Evolutionary conservation across 1,284 basidiomycete species (phyloP).

Genomic region (Heimioporus retisporus): DNA sequence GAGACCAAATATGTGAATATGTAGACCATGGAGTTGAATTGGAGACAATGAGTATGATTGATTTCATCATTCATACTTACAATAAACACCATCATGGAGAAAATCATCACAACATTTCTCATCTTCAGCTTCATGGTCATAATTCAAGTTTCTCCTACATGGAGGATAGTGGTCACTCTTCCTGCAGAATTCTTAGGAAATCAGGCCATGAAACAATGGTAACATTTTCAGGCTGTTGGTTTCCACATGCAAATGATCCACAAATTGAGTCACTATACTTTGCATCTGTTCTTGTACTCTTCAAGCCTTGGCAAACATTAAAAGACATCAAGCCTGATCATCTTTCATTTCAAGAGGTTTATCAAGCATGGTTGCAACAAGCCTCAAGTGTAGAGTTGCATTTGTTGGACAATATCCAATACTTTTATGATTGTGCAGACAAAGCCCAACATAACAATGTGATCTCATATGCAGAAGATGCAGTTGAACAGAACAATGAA

Average conservation of each 20-base stretch:
- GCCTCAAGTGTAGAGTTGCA: no score
- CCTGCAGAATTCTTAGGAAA: background rate
- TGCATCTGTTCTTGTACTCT: background rate
- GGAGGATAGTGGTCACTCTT: background rate
- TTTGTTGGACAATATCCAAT: background rate
- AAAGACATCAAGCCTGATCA: background rate
- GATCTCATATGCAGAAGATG: no score
- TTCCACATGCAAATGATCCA: background rate
- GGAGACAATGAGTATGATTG: background rate
- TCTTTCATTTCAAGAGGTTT: background rate
- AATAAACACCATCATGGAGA: background rate
- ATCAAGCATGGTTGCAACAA: background rate
- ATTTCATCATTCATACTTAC: background rate
- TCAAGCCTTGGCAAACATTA: background rate
- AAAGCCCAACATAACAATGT: background rate
- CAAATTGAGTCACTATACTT: background rate
- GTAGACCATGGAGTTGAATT: no score
- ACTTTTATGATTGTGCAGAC: background rate
- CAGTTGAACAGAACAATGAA: no score
- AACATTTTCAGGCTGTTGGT: background rate
- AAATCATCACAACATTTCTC: background rate
- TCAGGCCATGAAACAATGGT: background rate
- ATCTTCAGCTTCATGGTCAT: background rate
- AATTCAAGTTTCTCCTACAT: no score
- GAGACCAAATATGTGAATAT: no score